Conservation (phyloP, 2,329 filamentous ascomycete genomes). For the Colletotrichum theobromicola region DNA sequence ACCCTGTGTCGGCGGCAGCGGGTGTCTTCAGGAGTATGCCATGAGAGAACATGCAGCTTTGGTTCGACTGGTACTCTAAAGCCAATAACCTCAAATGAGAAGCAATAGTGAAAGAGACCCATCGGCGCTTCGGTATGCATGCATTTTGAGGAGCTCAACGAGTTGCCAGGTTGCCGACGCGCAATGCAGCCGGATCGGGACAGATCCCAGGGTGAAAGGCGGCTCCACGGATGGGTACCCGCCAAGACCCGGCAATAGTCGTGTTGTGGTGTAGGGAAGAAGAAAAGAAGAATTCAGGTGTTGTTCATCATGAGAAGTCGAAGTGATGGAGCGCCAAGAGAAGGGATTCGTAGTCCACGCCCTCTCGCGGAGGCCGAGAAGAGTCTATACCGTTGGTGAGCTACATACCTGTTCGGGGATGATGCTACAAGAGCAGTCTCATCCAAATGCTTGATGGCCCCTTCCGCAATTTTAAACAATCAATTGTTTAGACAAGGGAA, state of each 20-base stretch:
- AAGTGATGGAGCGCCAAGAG: not conserved
- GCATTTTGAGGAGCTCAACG: not conserved
- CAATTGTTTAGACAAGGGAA: not conserved
- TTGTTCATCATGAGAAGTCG: not conserved
- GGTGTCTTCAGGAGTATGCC: not conserved
- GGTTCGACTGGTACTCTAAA: not conserved
- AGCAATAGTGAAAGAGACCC: not conserved
- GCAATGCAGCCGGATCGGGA: not conserved
- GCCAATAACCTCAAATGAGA: not conserved
- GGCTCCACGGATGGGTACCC: not conserved
- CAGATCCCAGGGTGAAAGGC: not conserved
- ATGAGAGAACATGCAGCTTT: not conserved
- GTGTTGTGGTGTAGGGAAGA: not conserved
- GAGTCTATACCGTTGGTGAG: not conserved
- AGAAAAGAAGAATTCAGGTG: not conserved
- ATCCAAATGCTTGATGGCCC: not conserved
- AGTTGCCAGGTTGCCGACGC: not conserved
- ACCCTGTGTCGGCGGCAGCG: not conserved
- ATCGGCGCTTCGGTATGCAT: not conserved
- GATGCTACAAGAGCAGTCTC: slow-evolving; percentile 19
- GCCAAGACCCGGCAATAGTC: not conserved
- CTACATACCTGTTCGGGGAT: slow-evolving; percentile 5
- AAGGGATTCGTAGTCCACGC: not conserved
- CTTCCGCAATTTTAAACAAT: slow-evolving; percentile 11
- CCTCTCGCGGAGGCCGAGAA: not conserved